Percentiles rank a stretch among this genome's conserved stretches.
These are phyloP conservation scores for Phytophthora boehmeriae DNA, from an alignment of 352 stramenopile species.

Conservation along the genomic window DNA sequence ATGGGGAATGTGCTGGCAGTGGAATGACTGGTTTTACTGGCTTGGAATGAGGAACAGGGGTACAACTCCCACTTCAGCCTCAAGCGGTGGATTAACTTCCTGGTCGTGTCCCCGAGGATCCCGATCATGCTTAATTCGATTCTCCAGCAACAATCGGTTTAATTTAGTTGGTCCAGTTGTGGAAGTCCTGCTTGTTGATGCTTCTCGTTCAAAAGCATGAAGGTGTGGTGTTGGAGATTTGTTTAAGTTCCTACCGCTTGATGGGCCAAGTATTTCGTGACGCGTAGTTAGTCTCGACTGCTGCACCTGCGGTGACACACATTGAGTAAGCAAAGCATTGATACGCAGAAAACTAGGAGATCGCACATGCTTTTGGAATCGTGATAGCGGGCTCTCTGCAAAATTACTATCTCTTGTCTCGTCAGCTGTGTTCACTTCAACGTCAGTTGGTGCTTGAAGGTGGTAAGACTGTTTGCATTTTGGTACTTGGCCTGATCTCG, in stretches of 20 bases:
- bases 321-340: constrained; percentile 8
- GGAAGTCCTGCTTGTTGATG: not conserved
- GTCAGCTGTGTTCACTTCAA: not conserved
- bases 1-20: too few relatives aligned
- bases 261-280: not conserved
- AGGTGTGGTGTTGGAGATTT: not conserved
- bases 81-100: too few relatives aligned
- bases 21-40: constrained; percentile 27
- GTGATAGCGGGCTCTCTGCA: constrained; percentile 47
- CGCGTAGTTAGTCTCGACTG: not conserved
- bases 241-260: not conserved
- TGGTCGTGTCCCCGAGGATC: too few relatives aligned
- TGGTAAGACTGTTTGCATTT: not conserved
- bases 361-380: constrained; percentile 50
- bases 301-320: constrained; percentile 15
- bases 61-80: not conserved
- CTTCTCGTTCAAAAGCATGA: not conserved
- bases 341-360: not conserved
- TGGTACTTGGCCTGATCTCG: not conserved
- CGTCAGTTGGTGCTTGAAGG: not conserved
- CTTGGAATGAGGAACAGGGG: constrained; percentile 27
- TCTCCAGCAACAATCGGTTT: constrained; percentile 37
- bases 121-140: not conserved
- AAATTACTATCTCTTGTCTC: not conserved
- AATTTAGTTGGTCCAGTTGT: constrained; percentile 8